These are phyloP conservation scores for Chlorella ohadii DNA, from an alignment of 139 green algal species.

Conservation along the genomic window DNA sequence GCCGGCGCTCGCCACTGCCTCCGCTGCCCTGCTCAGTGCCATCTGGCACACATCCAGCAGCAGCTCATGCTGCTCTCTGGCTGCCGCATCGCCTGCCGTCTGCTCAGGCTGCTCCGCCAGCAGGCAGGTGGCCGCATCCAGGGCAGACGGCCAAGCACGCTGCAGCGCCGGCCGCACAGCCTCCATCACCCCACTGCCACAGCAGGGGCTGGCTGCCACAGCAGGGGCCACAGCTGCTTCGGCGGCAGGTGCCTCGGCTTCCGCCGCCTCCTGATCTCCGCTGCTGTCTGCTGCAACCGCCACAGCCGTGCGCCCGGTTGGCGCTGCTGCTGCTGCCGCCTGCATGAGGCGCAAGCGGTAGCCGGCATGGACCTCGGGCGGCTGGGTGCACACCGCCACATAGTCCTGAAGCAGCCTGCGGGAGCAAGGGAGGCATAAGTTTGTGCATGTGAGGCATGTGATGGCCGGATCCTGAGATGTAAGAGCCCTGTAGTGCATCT, in stretches of 20 bases:
- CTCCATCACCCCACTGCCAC: not conserved
- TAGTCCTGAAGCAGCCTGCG: slow-evolving; percentile 66
- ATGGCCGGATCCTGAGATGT: too few relatives aligned
- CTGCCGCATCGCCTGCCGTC: not conserved
- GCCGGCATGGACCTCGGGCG: slow-evolving; percentile 31
- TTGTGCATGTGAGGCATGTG: too few relatives aligned
- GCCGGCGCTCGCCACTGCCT: slow-evolving; percentile 1
- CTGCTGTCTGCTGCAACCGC: not conserved
- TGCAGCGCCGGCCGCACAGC: slow-evolving; percentile 41
- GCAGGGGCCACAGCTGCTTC: too few relatives aligned
- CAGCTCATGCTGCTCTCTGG: slow-evolving; percentile 22
- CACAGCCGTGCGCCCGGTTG: too few relatives aligned
- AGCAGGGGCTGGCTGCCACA: not conserved
- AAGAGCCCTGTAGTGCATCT: too few relatives aligned
- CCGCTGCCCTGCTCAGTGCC: slow-evolving; percentile 40
- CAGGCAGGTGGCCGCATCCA: slow-evolving; percentile 53
- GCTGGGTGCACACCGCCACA: slow-evolving; percentile 56
- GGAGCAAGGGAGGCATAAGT: not conserved
- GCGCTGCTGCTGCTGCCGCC: not conserved
- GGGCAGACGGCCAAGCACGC: slow-evolving; percentile 34
- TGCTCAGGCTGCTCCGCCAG: slow-evolving; percentile 44
- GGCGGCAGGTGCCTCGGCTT: not conserved
- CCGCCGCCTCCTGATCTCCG: not conserved
- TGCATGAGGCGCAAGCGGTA: slow-evolving; percentile 58
- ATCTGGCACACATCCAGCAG: slow-evolving; percentile 59